Base-by-base conservation (phyloP, 2,329 filamentous ascomycete species). In the Phialocephala subalpina region DNA sequence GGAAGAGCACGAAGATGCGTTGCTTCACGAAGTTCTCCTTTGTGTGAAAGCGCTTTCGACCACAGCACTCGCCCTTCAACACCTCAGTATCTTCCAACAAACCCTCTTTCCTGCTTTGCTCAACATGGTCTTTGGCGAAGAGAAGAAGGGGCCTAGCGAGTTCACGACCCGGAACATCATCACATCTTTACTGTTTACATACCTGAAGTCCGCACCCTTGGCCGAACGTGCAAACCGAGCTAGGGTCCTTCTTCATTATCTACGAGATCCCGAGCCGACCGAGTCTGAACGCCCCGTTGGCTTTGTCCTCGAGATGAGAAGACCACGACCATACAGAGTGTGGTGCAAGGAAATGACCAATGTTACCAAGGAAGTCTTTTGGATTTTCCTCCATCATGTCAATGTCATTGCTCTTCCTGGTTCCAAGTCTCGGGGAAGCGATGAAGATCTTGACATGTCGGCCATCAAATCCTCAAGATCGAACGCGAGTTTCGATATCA, bases 281-380 rank as follows among this genome's bases (percentile, higher is more conserved):
- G 93, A 95, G 72, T 88, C 91, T 5, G 87, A 91, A 67, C 88
- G 90, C 22, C 93, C 94, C 0, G 82, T 97, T 8, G 89, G 89
- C 2, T 98, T 98, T 77, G 94, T 98, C 56, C 82, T 95, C 25
- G 92, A 94, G 67, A 98, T 98, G 89, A 91, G 92, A 72, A 89
- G 90, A 40, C 88, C 93, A 58, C 87, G 95, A 0, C 95, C 95
- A 0, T 99, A 97, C 78, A 91, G 93, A 38, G 87, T 97, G 2
- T 99, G 95, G 95, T 93, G 91, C 80, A 96, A 94, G 78, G 96
- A 99, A 80, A 89, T 95, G 20, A 90, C 90, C 66, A 94, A 92
- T 73, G 95, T 98, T 57, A 97, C 94, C 49, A 97, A 97, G 78
- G 95, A 99, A 78, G 95, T 98, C 33, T 99, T 99, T 77, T 99